Base-by-base conservation (phyloP, 805 yeast genomes). In the Novakomyces olei region DNA sequence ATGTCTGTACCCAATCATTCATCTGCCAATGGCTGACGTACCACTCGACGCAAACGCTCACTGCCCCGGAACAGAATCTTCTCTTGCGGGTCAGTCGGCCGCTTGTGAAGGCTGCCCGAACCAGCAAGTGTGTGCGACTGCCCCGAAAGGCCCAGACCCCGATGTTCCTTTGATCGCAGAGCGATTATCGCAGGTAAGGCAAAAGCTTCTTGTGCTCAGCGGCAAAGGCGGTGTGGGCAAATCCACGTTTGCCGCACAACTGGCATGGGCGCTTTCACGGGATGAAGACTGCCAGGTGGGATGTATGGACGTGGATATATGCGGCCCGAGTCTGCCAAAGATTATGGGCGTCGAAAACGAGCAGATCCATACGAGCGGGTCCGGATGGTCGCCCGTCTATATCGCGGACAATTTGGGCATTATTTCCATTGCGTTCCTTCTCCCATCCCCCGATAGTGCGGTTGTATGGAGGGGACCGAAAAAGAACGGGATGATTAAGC, bases 21-120 rank as follows among this genome's bases (percentile, higher is more conserved):
- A n/a, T n/a, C n/a, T n/a, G n/a, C n/a, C n/a, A n/a, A n/a, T n/a
- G n/a, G n/a, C n/a, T n/a, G n/a, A n/a, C n/a, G 20, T 16, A 6
- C 33, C 33, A n/a, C 14, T 23, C 15, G 33, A 30, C 25, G 33
- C 33, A 3, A 20, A 20, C 9, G 95, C 81, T 48, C 96, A 88
- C 52, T 88, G 99, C 57, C 98, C 98, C 0, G 99, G 98, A 1
- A 92, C 96, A 1, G 94, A 85, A 48, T 74, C 92, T 2, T 95
- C 81, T 43, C 54, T 57, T 34, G 98, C 99, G 2, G 99, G 99
- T 5, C 69, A 75, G 44, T 83, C 79, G 2, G 93, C 79, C 47
- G 92, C 96, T 8, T 88, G 99, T 49, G 64, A 58, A 5, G 94
- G 95, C 7, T 88, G 99, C 57, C 91, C 95, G 10, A 88, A 88